Percentiles rank a stretch among this genome's conserved stretches.
These are phyloP conservation scores for Halophytophthora polymorphica DNA, from an alignment of 352 stramenopile species.

Conservation along the genomic window DNA sequence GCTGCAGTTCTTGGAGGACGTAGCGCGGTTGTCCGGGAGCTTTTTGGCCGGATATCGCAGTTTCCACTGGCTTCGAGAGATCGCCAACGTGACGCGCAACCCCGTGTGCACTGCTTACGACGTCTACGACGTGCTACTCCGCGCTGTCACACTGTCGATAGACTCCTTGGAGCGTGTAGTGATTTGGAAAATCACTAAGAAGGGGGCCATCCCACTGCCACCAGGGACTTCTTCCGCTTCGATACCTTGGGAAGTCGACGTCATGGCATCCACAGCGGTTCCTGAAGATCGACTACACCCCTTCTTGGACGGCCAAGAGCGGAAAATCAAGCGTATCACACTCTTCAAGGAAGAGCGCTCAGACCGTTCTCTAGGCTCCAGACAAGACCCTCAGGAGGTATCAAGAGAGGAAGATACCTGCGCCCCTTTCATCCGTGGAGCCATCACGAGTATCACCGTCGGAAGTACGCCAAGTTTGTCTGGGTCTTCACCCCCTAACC, in stretches of 20 bases:
- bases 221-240: background rate
- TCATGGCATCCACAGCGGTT: constrained; percentile 51
- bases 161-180: constrained; percentile 36
- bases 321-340: constrained; percentile 56
- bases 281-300: constrained; percentile 55
- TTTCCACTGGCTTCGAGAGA: constrained; percentile 52
- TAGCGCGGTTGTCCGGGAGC: constrained; percentile 32
- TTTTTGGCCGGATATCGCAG: constrained; percentile 49
- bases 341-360: constrained; percentile 41
- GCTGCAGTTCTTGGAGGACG: constrained; percentile 44
- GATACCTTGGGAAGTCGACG: constrained; percentile 31
- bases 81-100: constrained; percentile 42
- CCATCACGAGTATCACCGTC: constrained; percentile 11
- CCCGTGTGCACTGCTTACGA: constrained; percentile 39
- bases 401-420: background rate
- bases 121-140: constrained; percentile 50
- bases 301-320: constrained; percentile 57
- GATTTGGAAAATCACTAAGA: constrained; percentile 52
- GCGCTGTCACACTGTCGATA: constrained; percentile 41
- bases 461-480: background rate
- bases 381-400: constrained; percentile 1
- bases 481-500: background rate
- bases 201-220: background rate
- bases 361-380: constrained; percentile 15
- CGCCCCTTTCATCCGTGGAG: constrained; percentile 16